Percentiles rank a stretch among this genome's conserved stretches.
These are phyloP conservation scores for Ceratocystis destructans DNA, from an alignment of 2,329 filamentous ascomycete species.

Conservation along the genomic window DNA sequence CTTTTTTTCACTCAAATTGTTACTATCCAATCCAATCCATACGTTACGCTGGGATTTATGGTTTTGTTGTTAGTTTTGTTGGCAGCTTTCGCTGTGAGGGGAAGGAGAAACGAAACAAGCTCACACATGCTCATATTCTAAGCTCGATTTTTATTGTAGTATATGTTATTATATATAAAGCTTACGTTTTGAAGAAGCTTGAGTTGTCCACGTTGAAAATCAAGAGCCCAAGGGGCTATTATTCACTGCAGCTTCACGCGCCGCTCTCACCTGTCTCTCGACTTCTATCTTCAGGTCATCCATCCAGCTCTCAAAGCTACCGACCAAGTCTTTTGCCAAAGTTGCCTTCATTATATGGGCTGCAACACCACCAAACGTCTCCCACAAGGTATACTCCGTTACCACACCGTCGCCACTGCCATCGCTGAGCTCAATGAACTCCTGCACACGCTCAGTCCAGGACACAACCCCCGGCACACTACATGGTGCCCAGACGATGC, in stretches of 20 bases:
- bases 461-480: conserved; percentile 25
- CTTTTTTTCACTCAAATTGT: background rate
- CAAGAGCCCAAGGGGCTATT: no score
- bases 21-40: background rate
- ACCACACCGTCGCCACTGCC: conserved; percentile 19
- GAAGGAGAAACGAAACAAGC: background rate
- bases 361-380: conserved; percentile 33
- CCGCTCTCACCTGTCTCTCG: background rate
- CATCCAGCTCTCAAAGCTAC: conserved; percentile 29
- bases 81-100: background rate
- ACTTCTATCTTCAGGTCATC: conserved; percentile 27
- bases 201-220: no score
- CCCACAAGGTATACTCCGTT: conserved; percentile 32
- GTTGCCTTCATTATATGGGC: conserved; percentile 26
- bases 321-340: conserved; percentile 25
- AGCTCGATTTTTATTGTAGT: no score
- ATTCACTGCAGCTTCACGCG: no score
- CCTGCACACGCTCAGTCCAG: conserved; percentile 31
- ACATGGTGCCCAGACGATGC: conserved; percentile 29
- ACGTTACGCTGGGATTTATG: background rate
- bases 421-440: conserved; percentile 25
- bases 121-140: no score
- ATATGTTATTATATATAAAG: no score
- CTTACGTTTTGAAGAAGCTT: no score
- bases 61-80: background rate